phyloP scores from a whole-genome alignment of 306 rosid species.

The Erythrophleum fordii region DNA sequence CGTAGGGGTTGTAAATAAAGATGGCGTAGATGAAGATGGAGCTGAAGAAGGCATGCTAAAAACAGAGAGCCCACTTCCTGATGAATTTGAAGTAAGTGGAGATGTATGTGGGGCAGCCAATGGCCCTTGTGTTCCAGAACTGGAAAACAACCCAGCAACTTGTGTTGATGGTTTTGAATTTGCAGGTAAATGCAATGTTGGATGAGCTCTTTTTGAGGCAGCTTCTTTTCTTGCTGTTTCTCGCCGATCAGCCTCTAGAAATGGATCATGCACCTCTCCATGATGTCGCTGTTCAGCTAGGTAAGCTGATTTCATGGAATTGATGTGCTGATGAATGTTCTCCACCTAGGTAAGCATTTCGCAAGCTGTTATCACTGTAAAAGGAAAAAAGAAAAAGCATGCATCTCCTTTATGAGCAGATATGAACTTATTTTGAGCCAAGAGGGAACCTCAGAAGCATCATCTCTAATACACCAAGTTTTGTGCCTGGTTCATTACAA shows the following conservation, averaged over 20 bases:
- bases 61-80: constrained; percentile 77
- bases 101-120: constrained; percentile 57
- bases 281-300: constrained; percentile 73
- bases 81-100: constrained; percentile 62
- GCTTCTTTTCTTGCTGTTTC: constrained; percentile 90
- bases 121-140: constrained; percentile 65
- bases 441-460: background rate
- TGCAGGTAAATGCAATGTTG: constrained; percentile 77
- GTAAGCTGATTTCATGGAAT: constrained; percentile 81
- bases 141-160: constrained; percentile 74
- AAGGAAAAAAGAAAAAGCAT: constrained; percentile 32
- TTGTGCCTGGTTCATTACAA: constrained; percentile 19
- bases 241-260: constrained; percentile 87
- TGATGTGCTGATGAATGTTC: constrained; percentile 85
- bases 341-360: constrained; percentile 72
- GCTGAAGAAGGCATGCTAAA: constrained; percentile 70
- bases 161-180: constrained; percentile 81
- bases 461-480: constrained; percentile 10
- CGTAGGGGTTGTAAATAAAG: no score
- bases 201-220: constrained; percentile 84
- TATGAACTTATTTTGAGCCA: constrained; percentile 17
- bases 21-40: constrained; percentile 68
- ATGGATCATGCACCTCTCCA: constrained; percentile 84
- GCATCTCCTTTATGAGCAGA: constrained; percentile 8
- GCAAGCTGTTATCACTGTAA: constrained; percentile 32